Base-by-base conservation (phyloP, 192 early-diverging fungal species). In the Coemansia sp. region DNA sequence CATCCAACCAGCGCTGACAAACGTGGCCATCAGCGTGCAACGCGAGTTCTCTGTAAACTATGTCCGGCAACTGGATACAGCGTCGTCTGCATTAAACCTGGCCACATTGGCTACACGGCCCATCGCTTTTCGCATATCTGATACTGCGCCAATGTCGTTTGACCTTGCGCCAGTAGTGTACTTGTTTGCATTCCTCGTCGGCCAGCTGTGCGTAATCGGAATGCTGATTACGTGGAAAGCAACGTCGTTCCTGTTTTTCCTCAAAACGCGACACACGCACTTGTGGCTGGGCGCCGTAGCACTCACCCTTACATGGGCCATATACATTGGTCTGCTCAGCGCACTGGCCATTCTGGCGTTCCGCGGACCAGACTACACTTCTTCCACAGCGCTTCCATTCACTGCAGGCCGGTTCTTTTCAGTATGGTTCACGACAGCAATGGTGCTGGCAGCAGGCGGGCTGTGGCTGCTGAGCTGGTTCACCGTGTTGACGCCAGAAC, bases 401-500 rank as follows among this genome's bases (percentile, higher is more conserved):
- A 65, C 72, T 2, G 66, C 56, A 3, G 72, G 58, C 11, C 32
- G 60, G 33, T 75, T 75, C 11, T 75, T 75, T 46, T 46, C 60
- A 12, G 32, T 75, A 14, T 75, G 72, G 72, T 56, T 48, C 17
- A 68, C 58, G 0, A 42, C 24, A 7, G 29, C 55, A 2, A 34
- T 52, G 7, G 59, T 53, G 0, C 8, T 58, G 6, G 10, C 55
- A 18, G 46, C 66, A 1, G 12, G 53, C n/a, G 66, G 42, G 11
- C 27, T 62, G 37, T 75, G 72, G 72, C 53, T 75, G 14, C 43
- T 60, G 14, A 52, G 36, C 33, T 75, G 72, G 72, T 65, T 41
- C 21, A 3, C 57, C 11, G 4, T 63, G 33, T 27, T 75, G 53
- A 39, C 66, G 24, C 72, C 72, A 22, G 62, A 68, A 44, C 26